These are phyloP conservation scores for Albizia julibrissin DNA, from an alignment of 306 rosid species.

Conservation along the genomic window DNA sequence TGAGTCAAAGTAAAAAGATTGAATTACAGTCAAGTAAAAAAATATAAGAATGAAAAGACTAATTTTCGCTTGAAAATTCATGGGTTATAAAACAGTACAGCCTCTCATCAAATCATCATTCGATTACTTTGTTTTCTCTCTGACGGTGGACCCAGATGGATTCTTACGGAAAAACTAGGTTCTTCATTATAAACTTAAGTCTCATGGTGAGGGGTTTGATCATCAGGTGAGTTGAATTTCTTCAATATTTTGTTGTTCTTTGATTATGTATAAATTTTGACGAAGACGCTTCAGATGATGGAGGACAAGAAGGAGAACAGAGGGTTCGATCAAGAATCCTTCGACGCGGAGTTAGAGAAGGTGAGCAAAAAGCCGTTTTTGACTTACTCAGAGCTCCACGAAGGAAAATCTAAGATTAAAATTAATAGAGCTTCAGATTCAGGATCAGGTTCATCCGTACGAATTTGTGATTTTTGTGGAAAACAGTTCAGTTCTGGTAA, in stretches of 20 bases:
- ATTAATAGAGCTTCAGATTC: not conserved
- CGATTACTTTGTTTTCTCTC: not conserved
- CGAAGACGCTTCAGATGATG: not conserved
- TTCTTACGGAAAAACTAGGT: not conserved
- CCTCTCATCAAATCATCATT: not conserved
- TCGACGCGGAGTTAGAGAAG: not conserved
- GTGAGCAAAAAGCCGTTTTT: not conserved
- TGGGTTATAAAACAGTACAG: not conserved
- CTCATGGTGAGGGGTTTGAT: not conserved
- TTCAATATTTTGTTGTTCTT: not conserved
- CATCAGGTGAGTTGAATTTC: not conserved
- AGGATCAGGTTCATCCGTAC: not conserved
- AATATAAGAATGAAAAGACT: too few species aligned
- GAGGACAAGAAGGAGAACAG: not conserved
- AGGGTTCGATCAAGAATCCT: not conserved
- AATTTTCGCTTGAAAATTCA: too few species aligned
- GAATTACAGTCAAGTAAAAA: too few species aligned
- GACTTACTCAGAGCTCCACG: not conserved
- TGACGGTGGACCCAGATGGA: not conserved
- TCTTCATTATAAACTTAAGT: not conserved
- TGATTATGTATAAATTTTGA: not conserved
- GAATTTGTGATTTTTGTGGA: constrained; percentile 33
- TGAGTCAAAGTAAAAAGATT: too few species aligned
- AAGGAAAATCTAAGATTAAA: not conserved
- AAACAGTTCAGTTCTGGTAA: constrained; percentile 27